Percentiles rank a stretch among this genome's conserved stretches.
Evolutionary conservation across 257 asterid genomes (phyloP).

Genomic region (Salvia hispanica): DNA sequence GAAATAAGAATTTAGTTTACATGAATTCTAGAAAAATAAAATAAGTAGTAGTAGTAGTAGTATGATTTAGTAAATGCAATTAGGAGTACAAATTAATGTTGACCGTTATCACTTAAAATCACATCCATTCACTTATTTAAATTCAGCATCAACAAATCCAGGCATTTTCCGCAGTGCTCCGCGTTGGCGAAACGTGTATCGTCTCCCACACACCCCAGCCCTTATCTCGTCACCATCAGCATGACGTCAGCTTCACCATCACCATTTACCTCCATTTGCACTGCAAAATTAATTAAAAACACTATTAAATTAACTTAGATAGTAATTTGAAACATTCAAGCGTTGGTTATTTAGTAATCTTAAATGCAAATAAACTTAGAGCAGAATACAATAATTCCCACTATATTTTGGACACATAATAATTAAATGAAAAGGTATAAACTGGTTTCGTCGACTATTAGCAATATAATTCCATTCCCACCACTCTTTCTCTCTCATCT

Average conservation of each 20-base stretch:
- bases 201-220: slow-evolving; percentile 26
- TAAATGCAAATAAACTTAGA: slow-evolving; percentile 29
- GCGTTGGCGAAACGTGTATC: slow-evolving; percentile 47
- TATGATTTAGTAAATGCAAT: slow-evolving; percentile 4
- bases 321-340: background rate
- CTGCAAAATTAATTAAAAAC: too few relatives aligned
- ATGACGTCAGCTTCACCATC: slow-evolving; percentile 20
- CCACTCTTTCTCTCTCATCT: slow-evolving; percentile 31
- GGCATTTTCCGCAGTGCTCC: slow-evolving; percentile 34
- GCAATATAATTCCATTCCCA: slow-evolving; percentile 46
- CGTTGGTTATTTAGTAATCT: background rate
- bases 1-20: too few relatives aligned
- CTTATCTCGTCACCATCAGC: slow-evolving; percentile 29
- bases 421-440: slow-evolving; percentile 34
- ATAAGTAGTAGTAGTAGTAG: too few relatives aligned
- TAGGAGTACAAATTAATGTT: background rate
- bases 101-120: slow-evolving; percentile 16
- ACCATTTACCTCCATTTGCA: too few relatives aligned
- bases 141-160: slow-evolving; percentile 37
- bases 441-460: slow-evolving; percentile 38
- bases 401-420: slow-evolving; percentile 13
- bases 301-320: too few relatives aligned
- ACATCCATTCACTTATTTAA: slow-evolving; percentile 10
- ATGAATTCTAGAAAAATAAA: too few relatives aligned
- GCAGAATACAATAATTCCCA: slow-evolving; percentile 24